Conservation (phyloP, 805 yeast genomes). For the Zygosaccharomyces siamensis region DNA sequence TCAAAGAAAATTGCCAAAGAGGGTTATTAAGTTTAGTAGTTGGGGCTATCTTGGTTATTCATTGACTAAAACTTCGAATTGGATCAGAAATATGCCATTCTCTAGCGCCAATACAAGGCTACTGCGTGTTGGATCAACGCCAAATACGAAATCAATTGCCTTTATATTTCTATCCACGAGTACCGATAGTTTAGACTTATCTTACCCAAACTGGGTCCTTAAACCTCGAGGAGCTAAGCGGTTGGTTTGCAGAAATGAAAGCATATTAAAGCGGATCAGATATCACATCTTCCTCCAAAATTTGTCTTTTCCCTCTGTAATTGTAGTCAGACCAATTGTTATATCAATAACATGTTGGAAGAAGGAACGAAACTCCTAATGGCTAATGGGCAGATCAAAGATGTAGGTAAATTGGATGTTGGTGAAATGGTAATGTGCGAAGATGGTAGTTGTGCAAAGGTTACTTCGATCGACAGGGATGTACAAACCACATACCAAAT, state of each 20-base stretch:
- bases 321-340: neutral
- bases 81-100: neutral
- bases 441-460: constrained; percentile 40
- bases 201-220: constrained; percentile 5
- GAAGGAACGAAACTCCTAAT: constrained; percentile 40
- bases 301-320: neutral
- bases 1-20: constrained; percentile 4
- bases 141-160: constrained; percentile 3
- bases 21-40: neutral
- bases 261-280: constrained; percentile 3
- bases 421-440: constrained; percentile 42
- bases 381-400: constrained; percentile 39
- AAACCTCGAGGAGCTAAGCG: neutral
- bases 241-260: neutral
- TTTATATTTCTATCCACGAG: neutral
- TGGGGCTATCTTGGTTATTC: neutral
- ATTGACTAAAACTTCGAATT: neutral
- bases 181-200: neutral
- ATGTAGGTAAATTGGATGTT: constrained; percentile 35
- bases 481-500: constrained; percentile 41
- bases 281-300: neutral
- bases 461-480: constrained; percentile 42
- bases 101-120: neutral
- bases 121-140: neutral
- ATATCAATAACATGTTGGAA: constrained; percentile 24